A percentile compares a stretch with the other conserved stretches of the same genome.
phyloP scores from a whole-genome alignment of 2,329 filamentous ascomycete genomes.

The Coniochaeta sp. region DNA sequence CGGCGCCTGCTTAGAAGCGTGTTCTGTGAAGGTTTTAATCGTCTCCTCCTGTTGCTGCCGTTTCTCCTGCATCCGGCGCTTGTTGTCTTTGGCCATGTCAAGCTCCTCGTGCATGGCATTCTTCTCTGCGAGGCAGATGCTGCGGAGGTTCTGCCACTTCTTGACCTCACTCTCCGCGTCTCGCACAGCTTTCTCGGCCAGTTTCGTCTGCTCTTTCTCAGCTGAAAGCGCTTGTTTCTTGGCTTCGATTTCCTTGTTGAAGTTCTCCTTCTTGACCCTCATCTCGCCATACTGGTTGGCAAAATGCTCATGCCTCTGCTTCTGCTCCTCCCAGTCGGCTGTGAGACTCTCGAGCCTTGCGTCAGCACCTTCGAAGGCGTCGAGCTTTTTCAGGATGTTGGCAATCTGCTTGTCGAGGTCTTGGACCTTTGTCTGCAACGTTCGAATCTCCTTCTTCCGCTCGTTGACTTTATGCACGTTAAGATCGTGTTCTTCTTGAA shows the following conservation, averaged over 20 bases:
- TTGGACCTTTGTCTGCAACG: slow-evolving; percentile 35
- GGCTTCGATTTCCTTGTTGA: slow-evolving; percentile 34
- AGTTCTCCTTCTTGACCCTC: slow-evolving; percentile 37
- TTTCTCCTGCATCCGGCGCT: slow-evolving; percentile 35
- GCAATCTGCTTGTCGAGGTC: slow-evolving; percentile 52
- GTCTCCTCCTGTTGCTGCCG: slow-evolving; percentile 35
- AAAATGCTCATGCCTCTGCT: slow-evolving; percentile 36
- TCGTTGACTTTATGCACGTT: slow-evolving; percentile 29
- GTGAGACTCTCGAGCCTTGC: slow-evolving; percentile 54
- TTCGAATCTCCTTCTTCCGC: slow-evolving; percentile 33
- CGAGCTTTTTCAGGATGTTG: slow-evolving; percentile 41
- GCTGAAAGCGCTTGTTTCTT: slow-evolving; percentile 26
- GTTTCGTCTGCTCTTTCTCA: slow-evolving; percentile 23
- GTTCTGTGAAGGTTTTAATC: slow-evolving; percentile 45
- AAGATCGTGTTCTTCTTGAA: slow-evolving; percentile 39
- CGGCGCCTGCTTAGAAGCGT: slow-evolving; percentile 46
- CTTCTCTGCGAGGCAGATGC: slow-evolving; percentile 50
- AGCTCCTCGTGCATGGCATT: slow-evolving; percentile 50
- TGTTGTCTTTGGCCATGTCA: slow-evolving; percentile 39
- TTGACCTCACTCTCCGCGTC: slow-evolving; percentile 50
- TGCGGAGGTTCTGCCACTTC: slow-evolving; percentile 38
- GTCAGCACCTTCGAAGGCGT: slow-evolving; percentile 61
- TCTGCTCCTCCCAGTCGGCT: slow-evolving; percentile 45
- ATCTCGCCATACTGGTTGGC: slow-evolving; percentile 49
- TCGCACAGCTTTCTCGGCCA: slow-evolving; percentile 37